A percentile compares a stretch with the other conserved stretches of the same genome.
phyloP scores from a whole-genome alignment of 768 basidiomycete genomes.

The Holtermannia corniformis region DNA sequence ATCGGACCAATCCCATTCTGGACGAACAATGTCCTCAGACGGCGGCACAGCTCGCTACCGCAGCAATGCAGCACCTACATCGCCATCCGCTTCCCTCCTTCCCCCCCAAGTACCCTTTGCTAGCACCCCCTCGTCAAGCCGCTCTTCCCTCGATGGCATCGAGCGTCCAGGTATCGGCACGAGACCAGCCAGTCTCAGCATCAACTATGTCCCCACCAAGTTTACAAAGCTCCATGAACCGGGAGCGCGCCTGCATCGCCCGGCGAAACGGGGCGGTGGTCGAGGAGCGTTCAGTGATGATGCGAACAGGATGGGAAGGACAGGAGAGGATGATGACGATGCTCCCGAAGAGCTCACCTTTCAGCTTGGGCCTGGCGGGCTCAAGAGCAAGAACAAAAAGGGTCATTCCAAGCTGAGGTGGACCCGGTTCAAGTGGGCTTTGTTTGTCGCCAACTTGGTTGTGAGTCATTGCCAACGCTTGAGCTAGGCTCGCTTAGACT shows the following conservation, averaged over 20 bases:
- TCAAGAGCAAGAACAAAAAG: slow-evolving; percentile 43
- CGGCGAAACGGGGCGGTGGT: slow-evolving; percentile 54
- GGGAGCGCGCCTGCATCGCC: slow-evolving; percentile 45
- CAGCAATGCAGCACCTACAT: background rate
- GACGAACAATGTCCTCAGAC: no score
- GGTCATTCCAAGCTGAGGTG: slow-evolving; percentile 51
- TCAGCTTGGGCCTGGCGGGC: slow-evolving; percentile 43
- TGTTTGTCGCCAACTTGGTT: slow-evolving; percentile 58
- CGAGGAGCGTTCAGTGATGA: slow-evolving; percentile 55
- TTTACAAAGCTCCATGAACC: slow-evolving; percentile 50
- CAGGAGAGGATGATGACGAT: slow-evolving; percentile 54
- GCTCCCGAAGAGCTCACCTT: slow-evolving; percentile 35
- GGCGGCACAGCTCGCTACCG: background rate
- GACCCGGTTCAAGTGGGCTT: slow-evolving; percentile 76
- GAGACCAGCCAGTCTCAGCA: slow-evolving; percentile 44
- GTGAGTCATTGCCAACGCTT: slow-evolving; percentile 40
- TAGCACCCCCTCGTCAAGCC: slow-evolving; percentile 3
- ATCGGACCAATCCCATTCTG: background rate
- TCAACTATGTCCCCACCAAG: slow-evolving; percentile 69
- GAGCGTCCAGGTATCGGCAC: slow-evolving; percentile 1
- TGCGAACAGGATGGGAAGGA: slow-evolving; percentile 50
- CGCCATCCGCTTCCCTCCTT: background rate
- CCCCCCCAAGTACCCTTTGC: slow-evolving; percentile 1
- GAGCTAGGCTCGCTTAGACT: background rate
- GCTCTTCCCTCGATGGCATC: slow-evolving; percentile 6